phyloP scores from a whole-genome alignment of 2,329 filamentous ascomycete species.

The Chaetothyriales sp. region DNA sequence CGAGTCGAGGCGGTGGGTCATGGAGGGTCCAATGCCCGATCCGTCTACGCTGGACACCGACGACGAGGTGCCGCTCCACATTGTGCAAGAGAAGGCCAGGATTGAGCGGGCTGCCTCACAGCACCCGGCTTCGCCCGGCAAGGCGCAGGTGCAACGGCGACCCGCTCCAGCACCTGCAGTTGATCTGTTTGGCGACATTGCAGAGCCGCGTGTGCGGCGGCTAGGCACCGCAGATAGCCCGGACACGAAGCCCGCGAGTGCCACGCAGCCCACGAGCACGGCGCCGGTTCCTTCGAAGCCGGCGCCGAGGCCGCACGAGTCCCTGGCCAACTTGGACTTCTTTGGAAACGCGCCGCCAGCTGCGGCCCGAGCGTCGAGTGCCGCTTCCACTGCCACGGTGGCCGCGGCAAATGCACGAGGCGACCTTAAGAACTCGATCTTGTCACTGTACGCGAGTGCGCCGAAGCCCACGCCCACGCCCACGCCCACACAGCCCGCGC shows the following conservation, averaged over 20 bases:
- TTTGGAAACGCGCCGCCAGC: slow-evolving; percentile 60
- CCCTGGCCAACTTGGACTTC: slow-evolving; percentile 83
- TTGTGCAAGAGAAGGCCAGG: slow-evolving; percentile 59
- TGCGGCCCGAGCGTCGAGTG: slow-evolving; percentile 63
- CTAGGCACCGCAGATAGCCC: slow-evolving; percentile 61
- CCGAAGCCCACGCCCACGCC: slow-evolving; percentile 61
- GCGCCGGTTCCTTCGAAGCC: slow-evolving; percentile 44
- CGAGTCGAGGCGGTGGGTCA: slow-evolving; percentile 97
- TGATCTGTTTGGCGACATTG: slow-evolving; percentile 73
- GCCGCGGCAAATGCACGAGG: slow-evolving; percentile 64
- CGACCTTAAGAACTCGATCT: slow-evolving; percentile 91
- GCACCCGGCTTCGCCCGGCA: slow-evolving; percentile 27
- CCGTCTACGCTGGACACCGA: slow-evolving; percentile 73
- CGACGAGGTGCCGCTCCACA: slow-evolving; percentile 60
- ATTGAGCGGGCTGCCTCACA: slow-evolving; percentile 47
- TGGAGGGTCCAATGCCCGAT: slow-evolving; percentile 90
- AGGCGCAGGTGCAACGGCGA: slow-evolving; percentile 22
- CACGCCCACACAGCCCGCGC: no score
- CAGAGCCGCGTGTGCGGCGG: slow-evolving; percentile 49
- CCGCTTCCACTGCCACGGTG: slow-evolving; percentile 47
- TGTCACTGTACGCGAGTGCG: slow-evolving; percentile 80
- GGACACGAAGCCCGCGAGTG: slow-evolving; percentile 32
- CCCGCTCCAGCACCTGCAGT: slow-evolving; percentile 30
- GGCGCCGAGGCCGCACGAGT: slow-evolving; percentile 56
- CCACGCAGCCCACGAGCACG: slow-evolving; percentile 52